Conservation (phyloP, 345 rosid species). For the Citrus mangshanensis region DNA sequence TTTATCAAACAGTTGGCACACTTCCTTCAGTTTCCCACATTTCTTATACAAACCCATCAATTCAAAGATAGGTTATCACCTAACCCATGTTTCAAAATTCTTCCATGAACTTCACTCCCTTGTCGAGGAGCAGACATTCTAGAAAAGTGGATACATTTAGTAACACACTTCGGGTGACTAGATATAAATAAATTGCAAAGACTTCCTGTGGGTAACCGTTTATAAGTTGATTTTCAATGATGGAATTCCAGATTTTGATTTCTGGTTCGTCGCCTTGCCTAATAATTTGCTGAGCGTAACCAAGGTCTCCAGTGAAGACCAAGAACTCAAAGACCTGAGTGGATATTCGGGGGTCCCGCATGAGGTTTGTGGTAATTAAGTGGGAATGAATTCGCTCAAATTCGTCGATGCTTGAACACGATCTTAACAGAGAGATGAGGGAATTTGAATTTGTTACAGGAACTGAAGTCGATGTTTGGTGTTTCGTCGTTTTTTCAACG, state of each 20-base stretch:
- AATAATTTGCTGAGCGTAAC: background rate
- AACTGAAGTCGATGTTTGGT: background rate
- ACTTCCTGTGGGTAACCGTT: background rate
- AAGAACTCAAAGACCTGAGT: background rate
- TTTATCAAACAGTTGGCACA: background rate
- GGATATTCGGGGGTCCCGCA: background rate
- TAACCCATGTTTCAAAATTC: background rate
- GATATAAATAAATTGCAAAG: background rate
- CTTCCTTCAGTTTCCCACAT: background rate
- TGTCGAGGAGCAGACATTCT: background rate
- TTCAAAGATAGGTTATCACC: background rate
- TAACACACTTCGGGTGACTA: background rate
- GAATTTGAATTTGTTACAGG: background rate
- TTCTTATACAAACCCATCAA: background rate
- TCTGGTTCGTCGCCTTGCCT: background rate
- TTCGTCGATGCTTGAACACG: background rate
- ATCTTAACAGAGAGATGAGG: background rate
- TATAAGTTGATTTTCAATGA: background rate
- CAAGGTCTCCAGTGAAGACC: background rate
- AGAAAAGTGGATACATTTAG: background rate
- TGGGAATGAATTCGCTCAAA: background rate
- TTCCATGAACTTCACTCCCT: constrained; percentile 5
- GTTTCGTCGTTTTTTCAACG: background rate
- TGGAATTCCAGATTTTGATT: background rate
- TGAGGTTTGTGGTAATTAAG: constrained; percentile 4